Percentiles rank a stretch among this genome's conserved stretches.
These are phyloP conservation scores for Ceratocystis variospora DNA, from an alignment of 2,329 filamentous ascomycete genomes.

Conservation along the genomic window DNA sequence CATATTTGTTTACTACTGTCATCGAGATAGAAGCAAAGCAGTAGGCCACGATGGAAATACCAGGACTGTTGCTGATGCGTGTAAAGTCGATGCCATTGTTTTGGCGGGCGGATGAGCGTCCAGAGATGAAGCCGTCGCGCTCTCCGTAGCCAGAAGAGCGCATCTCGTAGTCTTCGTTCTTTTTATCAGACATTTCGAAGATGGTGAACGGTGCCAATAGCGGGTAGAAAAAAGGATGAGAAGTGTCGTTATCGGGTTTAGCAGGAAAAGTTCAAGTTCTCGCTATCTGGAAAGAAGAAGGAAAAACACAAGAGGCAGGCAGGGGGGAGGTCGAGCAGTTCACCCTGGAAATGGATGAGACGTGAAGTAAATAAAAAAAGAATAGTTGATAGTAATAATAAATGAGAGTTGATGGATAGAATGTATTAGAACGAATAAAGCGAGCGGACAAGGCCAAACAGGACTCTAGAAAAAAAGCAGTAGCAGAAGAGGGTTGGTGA, in stretches of 20 bases:
- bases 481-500: background rate
- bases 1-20: conserved; percentile 99
- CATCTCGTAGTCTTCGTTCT: conserved; percentile 68
- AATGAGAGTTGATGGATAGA: background rate
- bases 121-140: conserved; percentile 37
- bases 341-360: conserved; percentile 6
- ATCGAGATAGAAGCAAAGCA: conserved; percentile 95
- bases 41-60: conserved; percentile 73
- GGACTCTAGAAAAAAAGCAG: conserved; percentile 1
- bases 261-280: background rate
- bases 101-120: conserved; percentile 23
- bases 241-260: background rate
- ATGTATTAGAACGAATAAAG: conserved; percentile 3
- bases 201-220: background rate
- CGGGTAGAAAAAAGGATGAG: background rate
- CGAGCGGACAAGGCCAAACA: conserved; percentile 9
- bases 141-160: conserved; percentile 47
- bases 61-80: conserved; percentile 58
- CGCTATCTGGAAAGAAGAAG: background rate
- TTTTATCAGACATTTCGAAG: conserved; percentile 63
- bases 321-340: conserved; percentile 1
- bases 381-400: background rate
- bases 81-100: conserved; percentile 27
- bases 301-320: background rate
- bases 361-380: conserved; percentile 12